Evolutionary conservation across 371 early-diverging fungal species (phyloP), one percentile per base, ranked within the genome.

Genomic region (Apophysomyces ossiformis): DNA sequence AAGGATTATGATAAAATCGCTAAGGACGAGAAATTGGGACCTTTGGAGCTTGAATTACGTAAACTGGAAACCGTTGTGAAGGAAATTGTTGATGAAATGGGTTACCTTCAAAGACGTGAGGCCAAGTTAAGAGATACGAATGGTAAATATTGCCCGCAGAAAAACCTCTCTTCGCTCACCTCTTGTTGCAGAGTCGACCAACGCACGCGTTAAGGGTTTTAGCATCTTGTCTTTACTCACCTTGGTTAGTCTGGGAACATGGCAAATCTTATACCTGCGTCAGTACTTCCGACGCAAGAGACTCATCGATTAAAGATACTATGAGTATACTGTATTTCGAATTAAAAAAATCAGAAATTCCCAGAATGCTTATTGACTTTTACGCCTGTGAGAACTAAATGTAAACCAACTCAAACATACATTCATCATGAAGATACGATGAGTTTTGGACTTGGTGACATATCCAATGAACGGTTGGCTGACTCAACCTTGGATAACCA

Each of bases 221-320:
- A 88, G 87, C 73, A 72, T 89, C 9, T 57, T 93, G 39, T 85
- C 92, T 4, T 84, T 95, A 61, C 69, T 86, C 38, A 82, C 89
- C 21, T 72, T 95, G 38, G 66, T 94, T 59, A 72, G 76, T 16
- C 79, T 91, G 41, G 95, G 91, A 35, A 82, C 83, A 15, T 95
- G 92, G 89, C 95, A 96, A 79, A 83, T 96, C 56, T 75, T 87
- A 26, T 95, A 94, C 72, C 79, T 95, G 65, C 82, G 91, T 66
- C 85, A 85, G 39, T 95, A 92, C 86, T 95, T 95, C 88, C 86
- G 90, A 73, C 85, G 88, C 76, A 95, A 95, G 92, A 92, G 90
- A 80, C 86, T 93, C 38, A 91, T 93, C 50, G 92, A 84, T 66
- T 86, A 82, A 66, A 63, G 16, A 15, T 12, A 35, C 8, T 21